Evolutionary conservation across 2,329 filamentous ascomycete species (phyloP), one percentile per base, ranked within the genome.

Genomic region (Clathrospora elynae): DNA sequence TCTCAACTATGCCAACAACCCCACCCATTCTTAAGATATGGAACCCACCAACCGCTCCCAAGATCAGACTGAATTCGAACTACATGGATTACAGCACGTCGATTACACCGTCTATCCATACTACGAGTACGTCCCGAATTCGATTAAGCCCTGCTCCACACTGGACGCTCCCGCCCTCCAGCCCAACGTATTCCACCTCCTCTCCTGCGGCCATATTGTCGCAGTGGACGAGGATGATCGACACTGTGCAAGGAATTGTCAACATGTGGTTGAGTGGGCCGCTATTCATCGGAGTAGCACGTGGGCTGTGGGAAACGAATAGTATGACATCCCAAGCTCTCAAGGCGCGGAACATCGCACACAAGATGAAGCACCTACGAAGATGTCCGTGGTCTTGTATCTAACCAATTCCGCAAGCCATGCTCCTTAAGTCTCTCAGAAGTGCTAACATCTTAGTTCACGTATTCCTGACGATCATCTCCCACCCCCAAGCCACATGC

Each of bases 121-220:
- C 16, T 13, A 44, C 24, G 11, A 29, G 4, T 39, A 33, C 18
- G 4, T n/a, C 14, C 8, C 32, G 4, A 18, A 4, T 2, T 4
- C 10, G 2, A 29, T 55, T 23, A 16, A 43, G 8, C 42, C 44
- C 4, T 51, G 50, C 32, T 36, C 28, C 5, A 17, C 33, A 16
- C 8, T 23, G 23, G 3, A 11, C 13, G 24, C 12, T 0, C 16
- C 11, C 3, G 9, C 16, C 17, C 6, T 5, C 1, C 16, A 25
- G 5, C 19, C 26, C 2, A 19, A 20, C 16, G 28, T 33, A 2
- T 45, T 53, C 19, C 57, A 60, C 19, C 39, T 57, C 24, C 47
- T 60, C 11, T n/a, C 18, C 12, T 60, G 55, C 37, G 57, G 57
- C 7, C 57, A 60, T 18, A 34, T 58, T 10, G 43, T 55, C n/a